phyloP scores from a whole-genome alignment of 108 stramenopile genomes.

The Nitzschia sp. region DNA sequence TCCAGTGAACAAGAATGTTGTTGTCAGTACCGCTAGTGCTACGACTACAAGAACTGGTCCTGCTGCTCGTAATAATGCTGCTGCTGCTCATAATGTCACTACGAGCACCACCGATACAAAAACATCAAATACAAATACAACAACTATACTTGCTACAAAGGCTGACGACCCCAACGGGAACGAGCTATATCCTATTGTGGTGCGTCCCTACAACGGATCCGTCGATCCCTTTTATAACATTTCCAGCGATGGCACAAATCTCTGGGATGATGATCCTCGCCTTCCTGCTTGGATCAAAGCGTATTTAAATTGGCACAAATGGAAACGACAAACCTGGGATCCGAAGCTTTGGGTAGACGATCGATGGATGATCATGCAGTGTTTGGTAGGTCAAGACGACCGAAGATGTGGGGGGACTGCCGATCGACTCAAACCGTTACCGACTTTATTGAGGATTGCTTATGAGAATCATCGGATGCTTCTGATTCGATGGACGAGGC shows the following conservation, averaged over 20 bases:
- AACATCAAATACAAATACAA: too few relatives aligned
- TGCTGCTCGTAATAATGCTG: too few relatives aligned
- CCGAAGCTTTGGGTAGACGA: slow-evolving; percentile 13
- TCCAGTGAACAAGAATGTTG: too few relatives aligned
- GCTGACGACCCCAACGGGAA: background rate
- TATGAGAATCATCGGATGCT: slow-evolving; percentile 32
- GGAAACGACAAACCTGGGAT: slow-evolving; percentile 11
- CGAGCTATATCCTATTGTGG: slow-evolving; percentile 2
- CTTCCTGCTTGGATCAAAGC: slow-evolving; percentile 45
- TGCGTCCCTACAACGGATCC: slow-evolving; percentile 6
- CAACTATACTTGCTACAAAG: background rate
- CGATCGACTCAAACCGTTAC: slow-evolving; percentile 39
- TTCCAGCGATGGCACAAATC: slow-evolving; percentile 24
- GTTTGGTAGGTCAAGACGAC: slow-evolving; percentile 4
- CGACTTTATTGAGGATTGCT: slow-evolving; percentile 25
- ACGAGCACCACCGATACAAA: too few relatives aligned
- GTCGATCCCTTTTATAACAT: slow-evolving; percentile 23
- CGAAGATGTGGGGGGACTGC: slow-evolving; percentile 36
- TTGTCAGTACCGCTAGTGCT: too few relatives aligned
- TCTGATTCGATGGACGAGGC: slow-evolving; percentile 43
- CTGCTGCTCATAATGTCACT: too few relatives aligned
- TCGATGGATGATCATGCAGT: slow-evolving; percentile 35
- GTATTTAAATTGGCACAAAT: slow-evolving; percentile 50
- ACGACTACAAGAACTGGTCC: too few relatives aligned
- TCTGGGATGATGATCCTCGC: slow-evolving; percentile 27